Percentiles rank a stretch among this genome's conserved stretches.
Evolutionary conservation across 2,329 filamentous ascomycete genomes (phyloP).

Genomic region (Lachnellula arida): DNA sequence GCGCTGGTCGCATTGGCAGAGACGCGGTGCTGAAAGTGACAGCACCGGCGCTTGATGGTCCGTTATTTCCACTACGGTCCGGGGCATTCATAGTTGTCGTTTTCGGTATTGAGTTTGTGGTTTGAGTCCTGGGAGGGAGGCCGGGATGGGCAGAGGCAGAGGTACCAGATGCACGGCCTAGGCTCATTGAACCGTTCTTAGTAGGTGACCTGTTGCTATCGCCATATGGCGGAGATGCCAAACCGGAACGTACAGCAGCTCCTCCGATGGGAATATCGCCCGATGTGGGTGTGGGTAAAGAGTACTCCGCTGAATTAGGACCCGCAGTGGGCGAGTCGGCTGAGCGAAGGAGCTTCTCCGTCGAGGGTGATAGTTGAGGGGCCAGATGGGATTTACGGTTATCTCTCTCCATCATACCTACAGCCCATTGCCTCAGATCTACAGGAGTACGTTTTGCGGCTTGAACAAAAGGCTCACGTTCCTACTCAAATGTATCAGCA

Average conservation of each 20-base stretch:
- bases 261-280: conserved; percentile 66
- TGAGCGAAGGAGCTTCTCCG: conserved; percentile 67
- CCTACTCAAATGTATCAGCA: conserved; percentile 45
- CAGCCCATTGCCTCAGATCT: conserved; percentile 87
- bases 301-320: conserved; percentile 36
- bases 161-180: conserved; percentile 43
- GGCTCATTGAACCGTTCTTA: conserved; percentile 38
- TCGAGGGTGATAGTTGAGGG: conserved; percentile 72
- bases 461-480: conserved; percentile 89
- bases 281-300: conserved; percentile 60
- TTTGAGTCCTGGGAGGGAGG: conserved; percentile 47
- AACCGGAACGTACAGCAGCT: conserved; percentile 39
- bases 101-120: conserved; percentile 50
- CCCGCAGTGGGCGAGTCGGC: conserved; percentile 50
- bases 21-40: conserved; percentile 46
- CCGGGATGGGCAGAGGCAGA: conserved; percentile 37
- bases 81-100: conserved; percentile 36
- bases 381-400: conserved; percentile 93
- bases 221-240: conserved; percentile 41
- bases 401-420: conserved; percentile 88
- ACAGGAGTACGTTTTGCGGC: conserved; percentile 96
- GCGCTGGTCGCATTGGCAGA: conserved; percentile 59
- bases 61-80: conserved; percentile 30
- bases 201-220: conserved; percentile 32
- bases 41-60: conserved; percentile 41